Percentiles rank a stretch among this genome's conserved stretches.
Evolutionary conservation across 805 yeast genomes (phyloP).

Genomic region (Henningerozyma blattae): DNA sequence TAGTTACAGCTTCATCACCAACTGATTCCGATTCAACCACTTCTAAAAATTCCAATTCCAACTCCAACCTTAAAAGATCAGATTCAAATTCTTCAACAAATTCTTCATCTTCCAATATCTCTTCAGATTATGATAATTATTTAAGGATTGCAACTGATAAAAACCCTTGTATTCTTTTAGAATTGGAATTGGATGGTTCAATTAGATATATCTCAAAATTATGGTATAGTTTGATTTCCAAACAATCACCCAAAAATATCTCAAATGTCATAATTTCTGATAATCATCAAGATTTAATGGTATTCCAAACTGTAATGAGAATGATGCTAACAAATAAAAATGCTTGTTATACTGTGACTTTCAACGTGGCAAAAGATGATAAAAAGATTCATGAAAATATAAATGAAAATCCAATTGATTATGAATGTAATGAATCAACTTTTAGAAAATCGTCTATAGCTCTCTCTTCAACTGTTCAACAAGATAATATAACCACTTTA

Average conservation of each 20-base stretch:
- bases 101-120: constrained; percentile 11
- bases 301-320: constrained; percentile 58
- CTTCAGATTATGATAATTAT: constrained; percentile 33
- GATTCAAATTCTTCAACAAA: constrained; percentile 7
- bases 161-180: constrained; percentile 71
- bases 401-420: constrained; percentile 3
- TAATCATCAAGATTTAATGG: constrained; percentile 46
- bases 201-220: constrained; percentile 63
- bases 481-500: constrained; percentile 55
- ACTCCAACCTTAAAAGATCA: too few relatives aligned
- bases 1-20: too few relatives aligned
- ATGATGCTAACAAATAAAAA: constrained; percentile 64
- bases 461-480: too few relatives aligned
- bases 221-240: constrained; percentile 75
- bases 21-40: too few relatives aligned
- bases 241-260: constrained; percentile 28
- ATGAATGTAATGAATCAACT: constrained; percentile 17
- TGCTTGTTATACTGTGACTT: constrained; percentile 59
- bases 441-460: too few relatives aligned
- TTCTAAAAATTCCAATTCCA: too few relatives aligned
- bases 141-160: constrained; percentile 51
- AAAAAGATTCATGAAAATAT: too few relatives aligned
- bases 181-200: constrained; percentile 66
- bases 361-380: constrained; percentile 33
- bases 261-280: constrained; percentile 39